phyloP scores from a whole-genome alignment of 768 basidiomycete genomes.

The Suillus subluteus region DNA sequence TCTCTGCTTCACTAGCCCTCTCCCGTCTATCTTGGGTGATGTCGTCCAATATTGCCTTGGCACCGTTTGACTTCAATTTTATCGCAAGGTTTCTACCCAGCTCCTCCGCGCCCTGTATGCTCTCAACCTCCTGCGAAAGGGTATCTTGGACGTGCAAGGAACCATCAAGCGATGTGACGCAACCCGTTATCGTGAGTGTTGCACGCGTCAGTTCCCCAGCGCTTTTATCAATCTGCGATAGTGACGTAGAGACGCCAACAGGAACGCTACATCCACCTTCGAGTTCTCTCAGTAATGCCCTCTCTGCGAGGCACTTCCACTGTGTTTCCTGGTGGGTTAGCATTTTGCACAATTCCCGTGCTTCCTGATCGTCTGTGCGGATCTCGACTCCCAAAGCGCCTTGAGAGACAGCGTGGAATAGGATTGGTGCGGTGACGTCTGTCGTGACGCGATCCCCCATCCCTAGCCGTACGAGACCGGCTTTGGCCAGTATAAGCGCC shows the following conservation, averaged over 20 bases:
- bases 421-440: slow-evolving; percentile 71
- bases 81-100: slow-evolving; percentile 71
- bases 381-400: slow-evolving; percentile 92
- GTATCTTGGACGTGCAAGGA: slow-evolving; percentile 69
- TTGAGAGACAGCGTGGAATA: slow-evolving; percentile 92
- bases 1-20: slow-evolving; percentile 45
- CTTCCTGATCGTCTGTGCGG: slow-evolving; percentile 62
- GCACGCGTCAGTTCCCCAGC: slow-evolving; percentile 27
- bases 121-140: slow-evolving; percentile 53
- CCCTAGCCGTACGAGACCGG: slow-evolving; percentile 84
- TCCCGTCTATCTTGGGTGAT: slow-evolving; percentile 70
- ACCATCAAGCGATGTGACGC: slow-evolving; percentile 86
- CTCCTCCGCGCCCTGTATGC: slow-evolving; percentile 62
- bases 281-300: slow-evolving; percentile 83
- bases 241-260: slow-evolving; percentile 73
- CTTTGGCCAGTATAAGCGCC: slow-evolving; percentile 91
- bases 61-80: slow-evolving; percentile 69
- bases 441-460: slow-evolving; percentile 75
- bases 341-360: slow-evolving; percentile 63
- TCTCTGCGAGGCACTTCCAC: slow-evolving; percentile 81
- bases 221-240: slow-evolving; percentile 39
- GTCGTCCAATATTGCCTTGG: slow-evolving; percentile 78
- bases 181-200: slow-evolving; percentile 68
- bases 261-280: slow-evolving; percentile 99
- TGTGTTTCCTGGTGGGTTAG: slow-evolving; percentile 79